Conservation (phyloP, 305 asterid species). For the Fraxinus greggii region DNA sequence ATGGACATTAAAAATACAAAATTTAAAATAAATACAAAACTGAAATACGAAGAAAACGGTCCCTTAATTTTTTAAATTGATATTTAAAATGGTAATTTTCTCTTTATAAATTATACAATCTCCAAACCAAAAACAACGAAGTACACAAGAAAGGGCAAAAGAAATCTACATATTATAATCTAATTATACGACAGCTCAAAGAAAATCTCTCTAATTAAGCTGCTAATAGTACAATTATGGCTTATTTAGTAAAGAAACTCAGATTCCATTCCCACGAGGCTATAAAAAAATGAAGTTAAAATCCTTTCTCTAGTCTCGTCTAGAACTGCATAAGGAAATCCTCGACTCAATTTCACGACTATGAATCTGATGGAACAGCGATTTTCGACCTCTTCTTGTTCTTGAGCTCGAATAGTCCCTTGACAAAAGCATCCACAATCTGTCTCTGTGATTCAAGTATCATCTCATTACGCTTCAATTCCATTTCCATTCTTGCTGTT, state of each 20-base stretch:
- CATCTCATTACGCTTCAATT: conserved; percentile 76
- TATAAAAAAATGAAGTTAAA: background rate
- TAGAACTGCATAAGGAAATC: background rate
- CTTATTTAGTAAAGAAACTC: background rate
- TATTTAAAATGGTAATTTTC: too few species aligned
- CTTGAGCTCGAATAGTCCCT: conserved; percentile 62
- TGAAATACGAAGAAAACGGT: too few species aligned
- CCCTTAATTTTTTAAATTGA: too few species aligned
- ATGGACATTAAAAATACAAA: too few species aligned
- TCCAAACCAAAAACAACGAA: background rate
- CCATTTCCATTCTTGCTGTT: conserved; percentile 82
- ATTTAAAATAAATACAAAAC: too few species aligned
- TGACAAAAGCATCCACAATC: conserved; percentile 72
- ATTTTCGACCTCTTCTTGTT: conserved; percentile 45
- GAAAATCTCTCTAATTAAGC: background rate
- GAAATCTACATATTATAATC: background rate
- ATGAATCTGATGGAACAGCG: conserved; percentile 27
- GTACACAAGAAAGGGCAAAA: background rate
- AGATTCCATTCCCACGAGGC: background rate
- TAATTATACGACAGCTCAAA: background rate
- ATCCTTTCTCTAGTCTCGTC: background rate
- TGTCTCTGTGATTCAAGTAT: conserved; percentile 75
- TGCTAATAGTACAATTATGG: background rate
- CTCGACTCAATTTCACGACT: background rate
- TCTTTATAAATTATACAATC: background rate